Conservation (phyloP, 305 asterid species). For the Coffea humblotiana region DNA sequence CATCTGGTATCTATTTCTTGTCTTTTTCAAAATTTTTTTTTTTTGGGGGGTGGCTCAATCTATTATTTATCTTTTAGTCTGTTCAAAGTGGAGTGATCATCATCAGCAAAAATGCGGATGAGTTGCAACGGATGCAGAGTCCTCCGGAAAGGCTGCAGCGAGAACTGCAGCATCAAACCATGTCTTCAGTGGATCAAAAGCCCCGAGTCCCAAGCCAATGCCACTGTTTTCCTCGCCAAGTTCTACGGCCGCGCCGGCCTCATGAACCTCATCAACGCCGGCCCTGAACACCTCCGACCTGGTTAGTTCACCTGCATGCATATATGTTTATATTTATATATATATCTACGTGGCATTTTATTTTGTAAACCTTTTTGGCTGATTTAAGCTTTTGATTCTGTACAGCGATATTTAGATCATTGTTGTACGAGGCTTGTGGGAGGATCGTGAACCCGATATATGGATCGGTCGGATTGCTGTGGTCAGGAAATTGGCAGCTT, state of each 20-base stretch:
- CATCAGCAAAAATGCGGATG: slow-evolving; percentile 49
- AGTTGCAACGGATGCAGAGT: slow-evolving; percentile 91
- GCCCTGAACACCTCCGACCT: slow-evolving; percentile 64
- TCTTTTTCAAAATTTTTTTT: too few relatives aligned
- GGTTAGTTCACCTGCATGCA: slow-evolving; percentile 28
- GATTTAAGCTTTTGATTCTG: too few relatives aligned
- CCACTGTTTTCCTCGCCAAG: slow-evolving; percentile 83
- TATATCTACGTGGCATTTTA: not conserved
- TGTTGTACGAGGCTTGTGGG: slow-evolving; percentile 84
- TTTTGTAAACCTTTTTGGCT: not conserved
- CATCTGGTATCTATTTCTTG: too few relatives aligned
- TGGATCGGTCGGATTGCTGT: slow-evolving; percentile 78
- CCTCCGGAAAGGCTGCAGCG: slow-evolving; percentile 78
- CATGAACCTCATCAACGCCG: slow-evolving; percentile 76
- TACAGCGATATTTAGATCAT: slow-evolving; percentile 69
- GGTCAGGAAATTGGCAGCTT: slow-evolving; percentile 81
- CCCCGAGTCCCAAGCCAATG: slow-evolving; percentile 71
- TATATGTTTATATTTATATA: not conserved
- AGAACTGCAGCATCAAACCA: slow-evolving; percentile 61
- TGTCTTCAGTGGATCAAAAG: slow-evolving; percentile 71
- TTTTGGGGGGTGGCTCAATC: too few relatives aligned
- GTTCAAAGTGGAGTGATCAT: not conserved
- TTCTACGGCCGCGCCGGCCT: slow-evolving; percentile 94
- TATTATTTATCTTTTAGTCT: too few relatives aligned
- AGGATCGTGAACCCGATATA: slow-evolving; percentile 77